phyloP scores from a whole-genome alignment of 352 stramenopile genomes.

The Phytophthora citricola region DNA sequence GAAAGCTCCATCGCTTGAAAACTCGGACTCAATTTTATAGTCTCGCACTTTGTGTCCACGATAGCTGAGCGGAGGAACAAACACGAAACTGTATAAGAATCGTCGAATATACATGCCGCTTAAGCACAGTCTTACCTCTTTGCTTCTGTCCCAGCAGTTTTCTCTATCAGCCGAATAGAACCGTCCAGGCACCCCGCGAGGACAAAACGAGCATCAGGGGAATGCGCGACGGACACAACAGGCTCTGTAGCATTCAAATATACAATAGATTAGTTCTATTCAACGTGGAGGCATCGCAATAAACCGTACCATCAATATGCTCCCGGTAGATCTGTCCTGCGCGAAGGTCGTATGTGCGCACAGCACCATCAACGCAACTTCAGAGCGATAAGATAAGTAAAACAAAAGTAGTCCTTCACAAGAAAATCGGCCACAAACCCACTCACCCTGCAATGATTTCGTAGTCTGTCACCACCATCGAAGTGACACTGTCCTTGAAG shows the following conservation, averaged over 20 bases:
- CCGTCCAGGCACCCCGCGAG: constrained; percentile 82
- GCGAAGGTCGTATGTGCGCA: constrained; percentile 88
- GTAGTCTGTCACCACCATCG: constrained; percentile 73
- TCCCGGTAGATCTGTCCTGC: constrained; percentile 72
- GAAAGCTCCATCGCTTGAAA: constrained; percentile 69
- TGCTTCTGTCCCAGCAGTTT: constrained; percentile 62
- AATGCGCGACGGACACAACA: constrained; percentile 78
- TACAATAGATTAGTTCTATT: constrained; percentile 2
- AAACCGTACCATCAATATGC: constrained; percentile 65
- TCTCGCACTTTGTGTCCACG: constrained; percentile 63
- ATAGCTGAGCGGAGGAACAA: constrained; percentile 44
- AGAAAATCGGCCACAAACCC: neutral
- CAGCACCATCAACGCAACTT: constrained; percentile 84
- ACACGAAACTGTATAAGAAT: constrained; percentile 5
- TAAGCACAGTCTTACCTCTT: constrained; percentile 53
- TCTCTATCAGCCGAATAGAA: constrained; percentile 81
- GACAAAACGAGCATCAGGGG: constrained; percentile 75
- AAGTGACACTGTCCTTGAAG: constrained; percentile 91
- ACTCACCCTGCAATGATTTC: constrained; percentile 82
- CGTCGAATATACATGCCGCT: neutral
- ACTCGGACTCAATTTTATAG: constrained; percentile 77
- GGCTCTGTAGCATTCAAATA: constrained; percentile 51
- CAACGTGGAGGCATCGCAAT: neutral
- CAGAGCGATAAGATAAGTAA: constrained; percentile 5
- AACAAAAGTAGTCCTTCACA: neutral